Evolutionary conservation across 306 rosid genomes (phyloP), one percentile per base, ranked within the genome.

Genomic region (Corylus avellana): DNA sequence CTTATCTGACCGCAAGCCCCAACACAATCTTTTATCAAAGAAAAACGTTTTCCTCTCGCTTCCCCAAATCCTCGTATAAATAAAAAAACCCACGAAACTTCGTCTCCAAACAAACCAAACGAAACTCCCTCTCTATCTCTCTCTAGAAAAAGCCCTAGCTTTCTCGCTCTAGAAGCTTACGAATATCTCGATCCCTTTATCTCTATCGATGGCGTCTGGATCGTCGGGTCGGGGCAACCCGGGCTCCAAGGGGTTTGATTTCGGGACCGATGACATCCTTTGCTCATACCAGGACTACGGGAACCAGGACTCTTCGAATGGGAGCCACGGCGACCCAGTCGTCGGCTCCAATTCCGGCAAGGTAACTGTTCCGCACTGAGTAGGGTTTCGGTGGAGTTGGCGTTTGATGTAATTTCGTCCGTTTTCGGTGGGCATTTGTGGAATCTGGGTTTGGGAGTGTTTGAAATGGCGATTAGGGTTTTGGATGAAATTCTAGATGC

Each of bases 161-260:
- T 37, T 54, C 53, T 11, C 53, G 12, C 14, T 7, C 25, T 35
- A 10, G 2, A 17, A 74, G 32, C 35, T 73, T 54, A 22, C 20
- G 47, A 49, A 48, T 57, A 27, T 57, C n/a, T 69, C n/a, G 61
- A 78, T 86, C 80, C n/a, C 8, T 58, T n/a, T 42, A 42, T 54
- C 58, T 83, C 32, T 71, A 27, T 1, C 74, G 84, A 94, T 94
- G 98, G 97, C 96, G 69, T 93, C 99, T 69, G 99, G 99, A 79
- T 93, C 98, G 0, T 84, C 92, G 56, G 87, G 76, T 77, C 92
- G 94, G 80, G 81, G 83, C 27, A 95, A 92, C 75, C 81, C 90
- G 50, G 87, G 80, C 53, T 88, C 95, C 18, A 88, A 90, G 63
- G 86, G 87, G 0, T 83, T 89, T 57, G 90, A 92, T 88, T 90